Conservation (phyloP, 805 yeast genomes). For the Kluyveromyces dobzhanskii region DNA sequence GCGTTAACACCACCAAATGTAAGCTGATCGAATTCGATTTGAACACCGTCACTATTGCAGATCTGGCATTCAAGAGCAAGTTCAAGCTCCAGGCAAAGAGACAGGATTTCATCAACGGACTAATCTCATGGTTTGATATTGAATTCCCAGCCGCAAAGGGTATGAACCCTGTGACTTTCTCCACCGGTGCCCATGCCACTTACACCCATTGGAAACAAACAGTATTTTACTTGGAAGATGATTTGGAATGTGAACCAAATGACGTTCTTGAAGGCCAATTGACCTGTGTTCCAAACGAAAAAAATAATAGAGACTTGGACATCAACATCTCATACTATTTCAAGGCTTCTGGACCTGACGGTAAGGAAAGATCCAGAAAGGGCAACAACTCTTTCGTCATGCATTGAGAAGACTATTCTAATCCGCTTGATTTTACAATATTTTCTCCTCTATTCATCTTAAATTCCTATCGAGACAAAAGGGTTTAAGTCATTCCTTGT, state of each 20-base stretch:
- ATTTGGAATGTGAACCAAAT: conserved; percentile 65
- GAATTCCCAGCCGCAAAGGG: conserved; percentile 58
- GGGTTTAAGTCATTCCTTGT: too few species aligned
- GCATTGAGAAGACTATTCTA: conserved; percentile 38
- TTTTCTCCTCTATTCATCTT: too few species aligned
- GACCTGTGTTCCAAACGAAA: conserved; percentile 64
- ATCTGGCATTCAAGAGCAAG: conserved; percentile 65
- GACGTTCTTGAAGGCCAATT: conserved; percentile 67
- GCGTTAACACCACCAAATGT: conserved; percentile 65
- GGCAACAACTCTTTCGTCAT: conserved; percentile 63
- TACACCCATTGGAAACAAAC: conserved; percentile 99
- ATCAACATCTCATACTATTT: conserved; percentile 56
- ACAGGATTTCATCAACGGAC: conserved; percentile 78
- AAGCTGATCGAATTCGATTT: conserved; percentile 77
- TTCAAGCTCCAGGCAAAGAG: conserved; percentile 68
- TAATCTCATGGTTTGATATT: conserved; percentile 91
- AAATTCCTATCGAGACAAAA: too few species aligned
- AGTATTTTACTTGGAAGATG: conserved; percentile 82
- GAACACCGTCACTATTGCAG: conserved; percentile 78
- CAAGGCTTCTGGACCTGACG: conserved; percentile 35
- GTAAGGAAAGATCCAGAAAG: conserved; percentile 43
- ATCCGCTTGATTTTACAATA: background rate
- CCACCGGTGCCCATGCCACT: conserved; percentile 89
- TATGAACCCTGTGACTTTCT: conserved; percentile 58
- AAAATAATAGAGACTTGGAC: conserved; percentile 86